Percentiles rank a stretch among this genome's conserved stretches.
Evolutionary conservation across 2,329 filamentous ascomycete species (phyloP).

Genomic region (Xylaria sp.): DNA sequence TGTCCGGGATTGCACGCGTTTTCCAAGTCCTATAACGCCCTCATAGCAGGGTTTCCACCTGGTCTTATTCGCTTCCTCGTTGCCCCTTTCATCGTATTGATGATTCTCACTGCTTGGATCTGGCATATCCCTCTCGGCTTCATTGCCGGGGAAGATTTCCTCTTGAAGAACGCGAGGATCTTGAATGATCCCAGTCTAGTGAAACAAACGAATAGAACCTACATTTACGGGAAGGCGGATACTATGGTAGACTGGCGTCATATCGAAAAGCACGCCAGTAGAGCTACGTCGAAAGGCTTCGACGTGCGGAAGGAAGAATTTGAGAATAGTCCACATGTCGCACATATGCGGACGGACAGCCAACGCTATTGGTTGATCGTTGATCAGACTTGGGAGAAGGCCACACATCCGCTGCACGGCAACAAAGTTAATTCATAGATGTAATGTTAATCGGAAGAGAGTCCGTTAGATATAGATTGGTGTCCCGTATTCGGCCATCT

Average conservation of each 20-base stretch:
- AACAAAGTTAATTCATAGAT: neutral
- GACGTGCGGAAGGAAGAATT: conserved; percentile 59
- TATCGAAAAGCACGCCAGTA: conserved; percentile 60
- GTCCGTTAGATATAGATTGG: neutral
- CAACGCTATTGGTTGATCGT: conserved; percentile 64
- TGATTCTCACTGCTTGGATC: conserved; percentile 49
- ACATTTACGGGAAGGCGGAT: conserved; percentile 64
- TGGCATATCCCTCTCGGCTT: conserved; percentile 49
- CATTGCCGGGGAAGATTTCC: conserved; percentile 48
- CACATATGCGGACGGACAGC: conserved; percentile 59
- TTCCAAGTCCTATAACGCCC: conserved; percentile 53
- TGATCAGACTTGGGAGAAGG: conserved; percentile 58
- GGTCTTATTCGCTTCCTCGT: conserved; percentile 47
- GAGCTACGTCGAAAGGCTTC: conserved; percentile 55
- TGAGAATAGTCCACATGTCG: conserved; percentile 61
- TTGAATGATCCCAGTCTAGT: conserved; percentile 53
- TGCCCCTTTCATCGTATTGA: conserved; percentile 51
- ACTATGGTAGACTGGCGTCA: conserved; percentile 58
- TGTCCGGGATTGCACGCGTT: conserved; percentile 60
- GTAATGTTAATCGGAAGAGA: neutral
- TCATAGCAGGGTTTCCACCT: conserved; percentile 52
- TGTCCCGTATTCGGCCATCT: too few relatives aligned
- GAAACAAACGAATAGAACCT: conserved; percentile 59
- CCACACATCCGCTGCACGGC: conserved; percentile 15
- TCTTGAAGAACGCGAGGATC: conserved; percentile 52